Percentiles rank a stretch among this genome's conserved stretches.
phyloP scores from a whole-genome alignment of 2,329 filamentous ascomycete genomes.

The Aciculosporium take region DNA sequence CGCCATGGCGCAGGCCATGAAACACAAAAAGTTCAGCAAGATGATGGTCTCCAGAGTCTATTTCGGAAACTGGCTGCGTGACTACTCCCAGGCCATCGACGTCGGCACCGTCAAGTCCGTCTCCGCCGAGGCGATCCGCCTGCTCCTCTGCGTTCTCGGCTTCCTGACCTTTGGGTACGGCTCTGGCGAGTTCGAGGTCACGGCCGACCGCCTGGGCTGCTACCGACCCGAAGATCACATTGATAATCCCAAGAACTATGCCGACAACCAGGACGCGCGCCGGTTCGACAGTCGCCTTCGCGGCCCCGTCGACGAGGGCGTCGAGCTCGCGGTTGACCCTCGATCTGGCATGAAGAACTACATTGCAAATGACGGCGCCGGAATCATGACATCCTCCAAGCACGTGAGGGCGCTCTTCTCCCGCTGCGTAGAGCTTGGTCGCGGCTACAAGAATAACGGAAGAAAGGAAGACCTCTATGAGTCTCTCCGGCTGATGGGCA shows the following conservation, averaged over 20 bases:
- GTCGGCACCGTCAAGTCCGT: constrained; percentile 86
- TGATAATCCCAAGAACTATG: constrained; percentile 76
- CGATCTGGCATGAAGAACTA: constrained; percentile 79
- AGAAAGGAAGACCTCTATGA: constrained; percentile 68
- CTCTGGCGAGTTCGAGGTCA: constrained; percentile 74
- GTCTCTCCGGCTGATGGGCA: constrained; percentile 73
- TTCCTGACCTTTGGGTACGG: constrained; percentile 83
- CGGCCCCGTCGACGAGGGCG: constrained; percentile 62
- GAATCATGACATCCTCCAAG: constrained; percentile 68
- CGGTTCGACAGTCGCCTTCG: constrained; percentile 70
- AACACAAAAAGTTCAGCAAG: constrained; percentile 72
- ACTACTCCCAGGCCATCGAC: constrained; percentile 90
- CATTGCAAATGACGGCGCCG: constrained; percentile 68
- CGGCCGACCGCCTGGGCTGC: constrained; percentile 65
- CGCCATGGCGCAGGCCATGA: constrained; percentile 37
- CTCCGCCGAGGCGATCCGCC: constrained; percentile 77
- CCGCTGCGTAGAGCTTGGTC: constrained; percentile 64
- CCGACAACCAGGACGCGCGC: constrained; percentile 73
- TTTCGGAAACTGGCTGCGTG: constrained; percentile 89
- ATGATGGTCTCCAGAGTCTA: constrained; percentile 80
- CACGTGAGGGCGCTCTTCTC: constrained; percentile 63
- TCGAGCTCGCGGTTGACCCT: constrained; percentile 66
- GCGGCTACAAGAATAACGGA: constrained; percentile 46
- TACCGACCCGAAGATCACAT: constrained; percentile 66
- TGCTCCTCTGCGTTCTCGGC: constrained; percentile 75